phyloP scores from a whole-genome alignment of 129 eudicot genomes.

The Lactuca sativa region DNA sequence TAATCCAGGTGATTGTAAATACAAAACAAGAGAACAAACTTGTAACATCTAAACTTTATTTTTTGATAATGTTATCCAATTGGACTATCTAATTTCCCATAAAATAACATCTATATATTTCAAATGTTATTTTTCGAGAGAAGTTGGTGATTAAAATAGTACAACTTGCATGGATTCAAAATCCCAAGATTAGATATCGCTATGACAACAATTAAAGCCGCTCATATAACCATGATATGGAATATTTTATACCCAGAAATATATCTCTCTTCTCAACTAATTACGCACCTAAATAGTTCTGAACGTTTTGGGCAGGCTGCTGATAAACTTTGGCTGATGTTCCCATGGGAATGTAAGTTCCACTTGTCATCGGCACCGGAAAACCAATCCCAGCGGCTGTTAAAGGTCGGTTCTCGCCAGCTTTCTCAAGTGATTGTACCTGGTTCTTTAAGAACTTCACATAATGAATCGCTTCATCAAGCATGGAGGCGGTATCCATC shows the following conservation, averaged over 20 bases:
- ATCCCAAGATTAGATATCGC: slow-evolving; percentile 29
- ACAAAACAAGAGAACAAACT: no score
- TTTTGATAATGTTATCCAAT: background rate
- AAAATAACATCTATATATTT: slow-evolving; percentile 2
- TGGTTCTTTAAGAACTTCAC: slow-evolving; percentile 83
- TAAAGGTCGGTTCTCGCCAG: slow-evolving; percentile 41
- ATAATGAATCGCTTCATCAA: slow-evolving; percentile 90
- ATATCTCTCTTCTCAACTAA: slow-evolving; percentile 10
- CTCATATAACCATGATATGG: slow-evolving; percentile 26
- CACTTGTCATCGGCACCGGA: slow-evolving; percentile 76
- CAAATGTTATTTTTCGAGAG: slow-evolving; percentile 10
- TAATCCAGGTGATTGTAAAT: no score
- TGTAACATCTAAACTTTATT: background rate
- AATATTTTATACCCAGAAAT: slow-evolving; percentile 28
- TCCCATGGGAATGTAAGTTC: slow-evolving; percentile 42
- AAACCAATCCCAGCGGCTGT: slow-evolving; percentile 50
- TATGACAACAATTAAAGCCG: slow-evolving; percentile 15
- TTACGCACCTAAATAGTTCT: slow-evolving; percentile 54
- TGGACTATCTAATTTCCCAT: background rate
- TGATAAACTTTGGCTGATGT: slow-evolving; percentile 32
- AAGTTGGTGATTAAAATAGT: slow-evolving; percentile 30
- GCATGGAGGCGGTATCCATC: slow-evolving; percentile 96
- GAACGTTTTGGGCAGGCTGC: slow-evolving; percentile 40
- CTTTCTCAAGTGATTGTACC: slow-evolving; percentile 70
- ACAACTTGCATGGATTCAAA: slow-evolving; percentile 43